Conservation (phyloP, 2,329 filamentous ascomycete species). For the Calonectria honghensis region DNA sequence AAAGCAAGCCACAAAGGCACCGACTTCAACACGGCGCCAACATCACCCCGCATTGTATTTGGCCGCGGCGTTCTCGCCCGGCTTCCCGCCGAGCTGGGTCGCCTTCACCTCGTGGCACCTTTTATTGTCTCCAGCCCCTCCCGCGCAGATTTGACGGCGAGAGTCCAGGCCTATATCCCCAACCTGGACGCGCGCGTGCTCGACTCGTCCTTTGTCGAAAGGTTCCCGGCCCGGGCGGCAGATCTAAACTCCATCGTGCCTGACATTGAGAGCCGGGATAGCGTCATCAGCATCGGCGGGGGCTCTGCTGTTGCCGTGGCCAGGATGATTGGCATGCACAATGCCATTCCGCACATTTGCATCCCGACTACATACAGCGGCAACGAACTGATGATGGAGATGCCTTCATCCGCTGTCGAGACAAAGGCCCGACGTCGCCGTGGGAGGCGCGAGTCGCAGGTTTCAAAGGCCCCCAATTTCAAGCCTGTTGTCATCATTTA, state of each 20-base stretch:
- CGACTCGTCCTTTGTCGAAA: constrained; percentile 57
- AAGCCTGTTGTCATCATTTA: constrained; percentile 61
- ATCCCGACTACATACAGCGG: constrained; percentile 77
- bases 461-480: constrained; percentile 9
- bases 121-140: constrained; percentile 64
- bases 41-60: constrained; percentile 59
- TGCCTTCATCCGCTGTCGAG: constrained; percentile 41
- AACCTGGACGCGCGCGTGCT: constrained; percentile 59
- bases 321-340: constrained; percentile 71
- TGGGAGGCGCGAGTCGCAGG: neutral
- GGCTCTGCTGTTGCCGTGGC: constrained; percentile 77
- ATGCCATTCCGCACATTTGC: constrained; percentile 74
- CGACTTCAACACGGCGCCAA: constrained; percentile 12
- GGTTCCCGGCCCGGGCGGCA: constrained; percentile 48
- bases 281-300: constrained; percentile 77
- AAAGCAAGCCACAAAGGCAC: constrained; percentile 17
- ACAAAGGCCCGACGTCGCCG: constrained; percentile 1
- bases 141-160: constrained; percentile 58
- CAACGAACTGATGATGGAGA: constrained; percentile 74
- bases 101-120: constrained; percentile 57
- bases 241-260: constrained; percentile 56
- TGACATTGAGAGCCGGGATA: constrained; percentile 67
- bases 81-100: constrained; percentile 59
- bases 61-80: constrained; percentile 58
- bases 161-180: constrained; percentile 59